phyloP scores from a whole-genome alignment of 2,329 filamentous ascomycete species.

The Pestalotiopsis fici region DNA sequence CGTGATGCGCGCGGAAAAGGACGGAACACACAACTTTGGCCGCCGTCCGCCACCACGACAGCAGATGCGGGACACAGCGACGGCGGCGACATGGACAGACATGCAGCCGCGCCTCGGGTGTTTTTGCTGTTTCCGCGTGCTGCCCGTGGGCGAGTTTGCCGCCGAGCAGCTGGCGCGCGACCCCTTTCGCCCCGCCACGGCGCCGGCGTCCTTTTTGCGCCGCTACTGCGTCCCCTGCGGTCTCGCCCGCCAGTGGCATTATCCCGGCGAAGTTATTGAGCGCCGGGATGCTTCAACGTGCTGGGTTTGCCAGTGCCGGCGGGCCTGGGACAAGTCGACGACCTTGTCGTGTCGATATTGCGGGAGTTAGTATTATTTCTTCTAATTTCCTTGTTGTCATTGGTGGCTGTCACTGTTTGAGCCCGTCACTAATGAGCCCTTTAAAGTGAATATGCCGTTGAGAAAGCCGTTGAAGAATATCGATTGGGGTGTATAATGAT shows the following conservation, averaged over 20 bases:
- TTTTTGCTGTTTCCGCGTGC: conserved; percentile 17
- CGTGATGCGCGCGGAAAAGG: conserved; percentile 1
- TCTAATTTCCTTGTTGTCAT: not conserved
- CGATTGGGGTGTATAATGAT: not conserved
- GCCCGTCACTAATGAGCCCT: not conserved
- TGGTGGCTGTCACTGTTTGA: not conserved
- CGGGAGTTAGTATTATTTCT: not conserved
- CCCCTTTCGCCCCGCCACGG: not conserved
- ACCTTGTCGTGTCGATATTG: not conserved
- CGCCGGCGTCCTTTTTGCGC: conserved; percentile 9
- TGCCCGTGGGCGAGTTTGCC: conserved; percentile 14
- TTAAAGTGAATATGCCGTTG: not conserved
- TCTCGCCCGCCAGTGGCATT: conserved; percentile 15
- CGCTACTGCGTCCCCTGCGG: conserved; percentile 23
- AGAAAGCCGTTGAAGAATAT: not conserved
- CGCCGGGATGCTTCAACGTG: not conserved
- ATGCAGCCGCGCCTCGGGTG: conserved; percentile 14
- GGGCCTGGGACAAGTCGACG: not conserved
- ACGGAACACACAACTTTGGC: not conserved
- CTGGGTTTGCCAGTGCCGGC: not conserved
- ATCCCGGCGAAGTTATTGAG: conserved; percentile 14
- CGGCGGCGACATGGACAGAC: no score
- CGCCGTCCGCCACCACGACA: no score
- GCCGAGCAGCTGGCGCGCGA: conserved; percentile 14
- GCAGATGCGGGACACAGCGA: no score